phyloP scores from a whole-genome alignment of 73 alveolate genomes.

The Loxodes magnus region DNA sequence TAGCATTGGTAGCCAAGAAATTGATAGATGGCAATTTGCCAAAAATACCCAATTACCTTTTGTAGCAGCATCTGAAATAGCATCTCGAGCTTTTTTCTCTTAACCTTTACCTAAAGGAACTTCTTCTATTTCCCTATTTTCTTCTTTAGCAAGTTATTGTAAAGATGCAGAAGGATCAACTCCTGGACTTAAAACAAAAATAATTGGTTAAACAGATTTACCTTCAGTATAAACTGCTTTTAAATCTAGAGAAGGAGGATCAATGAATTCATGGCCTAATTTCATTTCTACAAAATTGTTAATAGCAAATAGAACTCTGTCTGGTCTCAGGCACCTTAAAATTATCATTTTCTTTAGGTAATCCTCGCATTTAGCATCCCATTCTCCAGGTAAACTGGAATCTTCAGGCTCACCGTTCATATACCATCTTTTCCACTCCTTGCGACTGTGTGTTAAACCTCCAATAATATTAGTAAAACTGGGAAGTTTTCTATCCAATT shows the following conservation, averaged over 20 bases:
- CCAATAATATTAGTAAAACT: slow-evolving; percentile 36
- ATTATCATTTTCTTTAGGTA: slow-evolving; percentile 84
- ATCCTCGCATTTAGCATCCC: slow-evolving; percentile 90
- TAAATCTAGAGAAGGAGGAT: slow-evolving; percentile 83
- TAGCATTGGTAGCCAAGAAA: slow-evolving; percentile 88
- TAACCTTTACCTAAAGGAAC: slow-evolving; percentile 81
- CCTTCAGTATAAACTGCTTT: slow-evolving; percentile 82
- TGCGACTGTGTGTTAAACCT: slow-evolving; percentile 82
- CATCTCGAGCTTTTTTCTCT: slow-evolving; percentile 41
- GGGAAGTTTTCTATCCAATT: slow-evolving; percentile 65
- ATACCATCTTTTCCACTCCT: slow-evolving; percentile 98
- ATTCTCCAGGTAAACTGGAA: slow-evolving; percentile 97
- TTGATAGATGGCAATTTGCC: slow-evolving; percentile 87
- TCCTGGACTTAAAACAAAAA: slow-evolving; percentile 95
- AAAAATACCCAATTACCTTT: slow-evolving; percentile 95
- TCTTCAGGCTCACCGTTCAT: slow-evolving; percentile 89
- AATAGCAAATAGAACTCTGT: slow-evolving; percentile 94
- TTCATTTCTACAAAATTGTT: slow-evolving; percentile 75
- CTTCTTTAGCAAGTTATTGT: slow-evolving; percentile 35
- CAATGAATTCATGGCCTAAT: slow-evolving; percentile 90
- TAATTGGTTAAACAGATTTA: slow-evolving; percentile 77
- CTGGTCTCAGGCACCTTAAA: slow-evolving; percentile 97
- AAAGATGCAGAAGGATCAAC: slow-evolving; percentile 95
- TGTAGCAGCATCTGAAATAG: slow-evolving; percentile 67
- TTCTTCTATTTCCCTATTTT: slow-evolving; percentile 37